Evolutionary conservation across 768 basidiomycete genomes (phyloP), one percentile per base, ranked within the genome.

Genomic region (Lyophyllum shimeji): DNA sequence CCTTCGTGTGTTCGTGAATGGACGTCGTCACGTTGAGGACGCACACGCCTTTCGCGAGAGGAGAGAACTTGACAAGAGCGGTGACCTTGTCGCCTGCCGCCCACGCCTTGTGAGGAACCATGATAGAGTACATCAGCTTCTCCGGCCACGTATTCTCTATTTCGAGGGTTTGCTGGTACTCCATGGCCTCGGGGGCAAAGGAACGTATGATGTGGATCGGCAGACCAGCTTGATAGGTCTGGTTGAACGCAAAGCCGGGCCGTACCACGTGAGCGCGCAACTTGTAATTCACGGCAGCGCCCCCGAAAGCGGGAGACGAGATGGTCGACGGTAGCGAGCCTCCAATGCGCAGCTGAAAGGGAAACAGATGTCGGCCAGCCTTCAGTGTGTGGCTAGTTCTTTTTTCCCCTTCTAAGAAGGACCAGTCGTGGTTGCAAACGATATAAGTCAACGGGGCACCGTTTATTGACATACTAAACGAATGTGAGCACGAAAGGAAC

Each of bases 141-240:
- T 89, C 89, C 0, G 96, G 95, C 96, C 96, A 98, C 15, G 94
- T 95, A 69, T 95, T 97, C 71, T 97, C 92, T 61, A 93, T 87
- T 69, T 98, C 96, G 55, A 97, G 81, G 1, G 93, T 93, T 67
- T 98, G 95, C 65, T 93, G 95, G 76, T 93, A 98, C 70, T 98
- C 96, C 63, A 97, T 82, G 0, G 95, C 89, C 58, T 95, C 93
- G 1, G 83, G 68, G 18, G 84, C 77, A 65, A 95, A 88, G 3
- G 87, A 84, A 45, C 94, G 84, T 46, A 90, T 62, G 58, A 98
- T 75, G 55, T 77, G 72, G 47, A 98, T 82, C 11, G 85, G 81
- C 47, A 76, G 73, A 34, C 77, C 71, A 2, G 83, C 77, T 50
- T 87, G 82, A 54, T 92, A 80, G 65, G 91, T 90, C 49, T 78